A percentile compares a stretch with the other conserved stretches of the same genome.
phyloP scores from a whole-genome alignment of 805 yeast species.

The Cephaloascus fragrans region DNA sequence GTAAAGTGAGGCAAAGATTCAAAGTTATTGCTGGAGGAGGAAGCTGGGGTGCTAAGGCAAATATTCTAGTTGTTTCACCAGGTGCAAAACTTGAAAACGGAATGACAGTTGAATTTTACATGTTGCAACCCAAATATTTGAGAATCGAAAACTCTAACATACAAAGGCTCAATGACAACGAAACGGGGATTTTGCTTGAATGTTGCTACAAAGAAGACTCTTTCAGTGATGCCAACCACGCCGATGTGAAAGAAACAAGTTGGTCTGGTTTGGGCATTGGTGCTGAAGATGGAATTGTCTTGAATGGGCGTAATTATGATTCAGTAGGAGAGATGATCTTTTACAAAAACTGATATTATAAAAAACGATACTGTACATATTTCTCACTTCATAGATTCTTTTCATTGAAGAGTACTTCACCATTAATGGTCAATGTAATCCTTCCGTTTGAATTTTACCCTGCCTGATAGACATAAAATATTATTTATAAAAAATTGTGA shows the following conservation, averaged over 20 bases:
- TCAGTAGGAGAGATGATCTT: neutral
- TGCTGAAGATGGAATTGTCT: neutral
- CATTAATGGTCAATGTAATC: too few species aligned
- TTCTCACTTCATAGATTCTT: too few species aligned
- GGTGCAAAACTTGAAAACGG: constrained; percentile 36
- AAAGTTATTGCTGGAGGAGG: constrained; percentile 69
- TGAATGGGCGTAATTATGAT: neutral
- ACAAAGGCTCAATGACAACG: neutral
- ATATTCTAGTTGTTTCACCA: constrained; percentile 57
- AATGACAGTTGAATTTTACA: constrained; percentile 34
- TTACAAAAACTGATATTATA: too few species aligned
- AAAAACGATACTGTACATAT: too few species aligned
- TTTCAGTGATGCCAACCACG: neutral
- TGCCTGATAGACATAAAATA: too few species aligned
- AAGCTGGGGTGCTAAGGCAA: constrained; percentile 65
- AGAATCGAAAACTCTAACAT: neutral
- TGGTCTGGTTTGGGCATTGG: neutral
- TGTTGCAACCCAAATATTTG: constrained; percentile 22
- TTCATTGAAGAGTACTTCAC: too few species aligned
- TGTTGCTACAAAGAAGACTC: neutral
- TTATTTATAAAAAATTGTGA: too few species aligned
- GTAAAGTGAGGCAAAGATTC: constrained; percentile 19
- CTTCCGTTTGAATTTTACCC: too few species aligned
- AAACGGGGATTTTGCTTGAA: neutral
- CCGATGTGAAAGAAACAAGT: neutral